Percentiles rank a stretch among this genome's conserved stretches.
Evolutionary conservation across 257 asterid species (phyloP).

Genomic region (Fraxinus anomala): DNA sequence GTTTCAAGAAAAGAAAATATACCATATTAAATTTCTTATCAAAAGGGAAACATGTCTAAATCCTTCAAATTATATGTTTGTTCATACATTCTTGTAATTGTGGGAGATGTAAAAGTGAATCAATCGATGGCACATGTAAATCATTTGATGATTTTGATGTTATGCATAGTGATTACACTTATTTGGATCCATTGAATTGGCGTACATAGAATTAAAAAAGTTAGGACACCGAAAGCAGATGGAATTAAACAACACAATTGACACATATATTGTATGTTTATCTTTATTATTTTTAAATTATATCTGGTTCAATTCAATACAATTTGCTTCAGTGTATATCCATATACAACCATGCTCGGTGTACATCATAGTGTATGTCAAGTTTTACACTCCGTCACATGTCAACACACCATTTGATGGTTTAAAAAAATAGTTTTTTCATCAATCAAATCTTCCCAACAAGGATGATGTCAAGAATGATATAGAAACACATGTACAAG

Average conservation of each 20-base stretch:
- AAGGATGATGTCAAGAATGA: too few relatives aligned
- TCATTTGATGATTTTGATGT: neutral
- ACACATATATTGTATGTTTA: too few relatives aligned
- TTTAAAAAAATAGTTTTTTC: too few relatives aligned
- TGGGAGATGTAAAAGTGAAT: neutral
- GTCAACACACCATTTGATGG: too few relatives aligned
- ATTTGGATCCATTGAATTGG: neutral
- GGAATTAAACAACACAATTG: neutral
- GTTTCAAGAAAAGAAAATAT: slow-evolving; percentile 14
- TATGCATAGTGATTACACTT: neutral
- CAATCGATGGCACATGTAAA: neutral
- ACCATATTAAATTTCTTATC: neutral
- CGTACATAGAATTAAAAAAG: neutral
- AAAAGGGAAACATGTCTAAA: neutral
- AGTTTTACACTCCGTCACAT: too few relatives aligned
- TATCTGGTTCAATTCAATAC: too few relatives aligned
- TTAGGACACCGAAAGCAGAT: neutral
- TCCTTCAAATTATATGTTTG: neutral
- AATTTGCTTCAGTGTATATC: too few relatives aligned
- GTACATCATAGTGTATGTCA: too few relatives aligned
- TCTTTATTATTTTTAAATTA: too few relatives aligned
- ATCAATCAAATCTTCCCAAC: too few relatives aligned
- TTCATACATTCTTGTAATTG: neutral
- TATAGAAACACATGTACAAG: too few relatives aligned
- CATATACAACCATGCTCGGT: too few relatives aligned